Base-by-base conservation (phyloP, 2,329 filamentous ascomycete species). In the Pseudocercospora pini-densiflorae region DNA sequence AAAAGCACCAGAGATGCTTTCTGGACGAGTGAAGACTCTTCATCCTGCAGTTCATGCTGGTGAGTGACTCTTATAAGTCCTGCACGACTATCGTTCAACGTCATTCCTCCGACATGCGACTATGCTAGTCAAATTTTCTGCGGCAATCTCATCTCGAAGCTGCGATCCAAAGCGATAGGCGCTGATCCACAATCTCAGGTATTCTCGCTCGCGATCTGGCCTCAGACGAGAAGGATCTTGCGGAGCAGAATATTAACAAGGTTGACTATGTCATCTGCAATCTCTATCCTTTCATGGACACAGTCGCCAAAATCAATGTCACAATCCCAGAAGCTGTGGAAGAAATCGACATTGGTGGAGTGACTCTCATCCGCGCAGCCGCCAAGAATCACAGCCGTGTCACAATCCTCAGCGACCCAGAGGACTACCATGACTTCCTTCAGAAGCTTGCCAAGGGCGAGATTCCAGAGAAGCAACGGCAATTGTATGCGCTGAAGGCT, bases 201-300 rank as follows among this genome's bases (percentile, higher is more conserved):
- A 98, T 99, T 74, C 90, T 99, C 69, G 95, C 95, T 67, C 92
- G 95, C 71, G 90, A 98, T 81, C 90, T 98, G 72, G 93, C 92
- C 72, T 94, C 94, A 14, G 95, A 99, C 81, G 93, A 98, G 83
- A 96, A 97, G 82, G 95, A 99, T 78, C 90, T 99, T 59, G 93
- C 92, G 60, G 92, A 95, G 80, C 93, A 97, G 83, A 95, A 93
- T 82, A 97, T 97, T 79, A 87, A 92, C 84, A 97, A 97, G 84
- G 93, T 97, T 67, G 93, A 97, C 86, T 97, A 90, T 75, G 93
- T 97, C 62, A 81, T 99, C 79, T 98, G 95, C 90, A 99, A 99
- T 84, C 87, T 99, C 63, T 98, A 99, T 82, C 95, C 95, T 12
- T 99, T 99, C 89, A 97, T 97, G 85, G 94, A 98, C 79, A 99